phyloP scores from a whole-genome alignment of 495 filamentous ascomycete genomes.

The Podospora pseudopauciseta region DNA sequence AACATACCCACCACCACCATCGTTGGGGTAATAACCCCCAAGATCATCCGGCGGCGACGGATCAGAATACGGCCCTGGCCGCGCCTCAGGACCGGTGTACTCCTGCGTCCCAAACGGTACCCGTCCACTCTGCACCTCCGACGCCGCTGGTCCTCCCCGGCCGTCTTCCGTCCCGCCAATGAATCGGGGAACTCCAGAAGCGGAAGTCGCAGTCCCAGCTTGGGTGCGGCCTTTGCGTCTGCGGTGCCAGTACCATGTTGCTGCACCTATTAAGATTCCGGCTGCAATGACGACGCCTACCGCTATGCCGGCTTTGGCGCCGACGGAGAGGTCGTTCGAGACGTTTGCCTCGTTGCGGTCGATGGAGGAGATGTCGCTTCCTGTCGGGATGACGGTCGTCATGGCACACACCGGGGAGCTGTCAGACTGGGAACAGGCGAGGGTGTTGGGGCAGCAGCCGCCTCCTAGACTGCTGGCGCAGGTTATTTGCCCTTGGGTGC shows the following conservation, averaged over 20 bases:
- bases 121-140: background rate
- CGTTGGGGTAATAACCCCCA: background rate
- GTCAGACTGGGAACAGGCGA: slow-evolving; percentile 60
- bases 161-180: background rate
- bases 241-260: slow-evolving; percentile 38
- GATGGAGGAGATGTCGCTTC: slow-evolving; percentile 23
- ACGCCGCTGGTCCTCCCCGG: background rate
- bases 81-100: background rate
- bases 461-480: slow-evolving; percentile 63
- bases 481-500: slow-evolving; percentile 68
- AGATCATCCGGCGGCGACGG: background rate
- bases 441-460: slow-evolving; percentile 70
- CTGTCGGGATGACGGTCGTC: slow-evolving; percentile 39
- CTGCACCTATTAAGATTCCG: slow-evolving; percentile 33
- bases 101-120: background rate
- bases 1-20: background rate
- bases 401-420: slow-evolving; percentile 50
- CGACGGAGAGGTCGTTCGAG: slow-evolving; percentile 28
- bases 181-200: background rate
- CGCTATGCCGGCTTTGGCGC: slow-evolving; percentile 45
- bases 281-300: slow-evolving; percentile 41
- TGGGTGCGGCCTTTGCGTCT: slow-evolving; percentile 25
- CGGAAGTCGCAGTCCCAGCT: background rate
- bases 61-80: background rate
- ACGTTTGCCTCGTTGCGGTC: background rate